These are phyloP conservation scores for Thuidium tamariscinum DNA, from an alignment of 225 moss, liverwort and hornwort genomes.

Conservation along the genomic window DNA sequence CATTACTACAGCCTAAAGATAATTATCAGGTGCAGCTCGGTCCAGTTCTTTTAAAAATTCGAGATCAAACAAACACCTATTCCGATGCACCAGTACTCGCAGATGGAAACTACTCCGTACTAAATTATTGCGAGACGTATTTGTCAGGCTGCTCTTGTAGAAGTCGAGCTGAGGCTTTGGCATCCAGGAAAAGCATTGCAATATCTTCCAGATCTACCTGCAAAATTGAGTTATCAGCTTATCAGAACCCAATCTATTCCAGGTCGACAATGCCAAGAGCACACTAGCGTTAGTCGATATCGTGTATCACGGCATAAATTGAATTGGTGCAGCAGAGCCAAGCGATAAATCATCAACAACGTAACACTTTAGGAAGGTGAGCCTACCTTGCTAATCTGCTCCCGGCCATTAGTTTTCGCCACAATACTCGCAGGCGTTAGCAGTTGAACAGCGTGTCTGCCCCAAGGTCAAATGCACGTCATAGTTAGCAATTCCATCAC, in stretches of 20 bases:
- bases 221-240: neutral
- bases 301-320: neutral
- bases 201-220: conserved; percentile 88
- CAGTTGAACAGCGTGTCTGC: conserved; percentile 88
- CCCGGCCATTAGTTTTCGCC: conserved; percentile 85
- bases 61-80: neutral
- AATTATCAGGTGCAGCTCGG: neutral
- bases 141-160: conserved; percentile 92
- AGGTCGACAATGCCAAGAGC: neutral
- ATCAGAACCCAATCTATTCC: neutral
- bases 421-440: conserved; percentile 85
- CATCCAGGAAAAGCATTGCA: conserved; percentile 78
- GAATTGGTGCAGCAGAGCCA: neutral
- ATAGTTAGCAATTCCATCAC: neutral
- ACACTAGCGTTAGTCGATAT: neutral
- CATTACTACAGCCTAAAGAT: neutral
- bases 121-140: conserved; percentile 62
- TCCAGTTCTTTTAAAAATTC: neutral
- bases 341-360: neutral
- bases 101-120: neutral
- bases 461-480: neutral
- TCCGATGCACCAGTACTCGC: neutral
- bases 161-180: conserved; percentile 84
- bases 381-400: conserved; percentile 65
- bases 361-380: neutral